Evolutionary conservation across 352 stramenopile species (phyloP), one percentile per base, ranked within the genome.

Genomic region (Phytopythium kandeliae): DNA sequence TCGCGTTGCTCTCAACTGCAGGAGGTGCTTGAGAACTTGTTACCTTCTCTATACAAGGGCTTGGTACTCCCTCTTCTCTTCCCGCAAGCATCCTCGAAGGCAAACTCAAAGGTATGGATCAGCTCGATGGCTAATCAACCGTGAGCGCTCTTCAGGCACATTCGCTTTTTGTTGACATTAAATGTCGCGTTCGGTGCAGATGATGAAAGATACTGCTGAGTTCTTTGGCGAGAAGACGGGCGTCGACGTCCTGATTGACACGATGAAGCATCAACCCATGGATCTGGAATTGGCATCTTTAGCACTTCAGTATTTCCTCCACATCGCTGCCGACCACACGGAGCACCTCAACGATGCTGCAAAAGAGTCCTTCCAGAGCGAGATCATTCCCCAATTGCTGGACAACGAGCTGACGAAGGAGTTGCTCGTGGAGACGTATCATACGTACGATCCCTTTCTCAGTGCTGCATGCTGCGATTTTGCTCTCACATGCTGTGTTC

Each of bases 11-110:
- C 11, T 41, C 11, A 10, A 28, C 12, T 48, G 25, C 55, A 90
- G 66, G 83, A 94, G 48, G 83, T 94, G 7, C 64, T 94, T 12
- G 83, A 94, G 43, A 94, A 81, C 43, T 44, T 94, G 30, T 63
- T 94, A 24, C 80, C 77, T 12, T 86, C 77, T 3, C 57, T 63
- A 3, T 86, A 89, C 59, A 90, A 90, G 57, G 75, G 70, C 12
- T 56, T 87, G 12, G 71, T 94, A 2, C 40, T 92, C 5, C 77
- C 80, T n/a, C 48, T 94, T 11, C 52, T 94, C 11, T 94, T 94
- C 21, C 72, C 76, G 1, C 72, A 78, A 25, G 25, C 57, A n/a
- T 68, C 69, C 12, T 58, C 69, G 13, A 93, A 93, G 55, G 63
- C 73, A 30, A 65, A 69, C 9, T 49, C 60, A 43, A 88, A 89